phyloP scores from a whole-genome alignment of 2,329 filamentous ascomycete species.

The Emmonsiellopsis sp. region DNA sequence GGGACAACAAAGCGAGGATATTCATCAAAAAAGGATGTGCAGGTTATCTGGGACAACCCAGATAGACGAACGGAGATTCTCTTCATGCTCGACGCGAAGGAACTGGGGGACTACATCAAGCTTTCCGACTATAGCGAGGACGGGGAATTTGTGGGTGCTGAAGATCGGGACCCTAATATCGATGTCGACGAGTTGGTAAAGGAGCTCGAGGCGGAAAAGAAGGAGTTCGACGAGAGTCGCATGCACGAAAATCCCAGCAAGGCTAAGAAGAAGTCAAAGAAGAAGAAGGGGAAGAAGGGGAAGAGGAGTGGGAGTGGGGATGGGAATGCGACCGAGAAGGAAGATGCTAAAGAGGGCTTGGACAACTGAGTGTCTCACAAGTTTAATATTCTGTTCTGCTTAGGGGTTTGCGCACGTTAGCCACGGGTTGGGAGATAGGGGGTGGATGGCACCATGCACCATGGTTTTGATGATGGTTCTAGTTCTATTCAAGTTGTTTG shows the following conservation, averaged over 20 bases:
- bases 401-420: too few relatives aligned
- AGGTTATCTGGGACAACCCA: not conserved
- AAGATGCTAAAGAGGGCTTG: not conserved
- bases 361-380: too few relatives aligned
- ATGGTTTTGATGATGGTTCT: too few relatives aligned
- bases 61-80: constrained; percentile 5
- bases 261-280: constrained; percentile 1
- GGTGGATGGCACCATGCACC: too few relatives aligned
- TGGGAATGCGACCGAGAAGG: not conserved
- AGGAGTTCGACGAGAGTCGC: not conserved
- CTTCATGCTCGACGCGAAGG: constrained; percentile 11
- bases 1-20: constrained; percentile 11
- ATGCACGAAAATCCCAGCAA: not conserved
- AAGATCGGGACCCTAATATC: not conserved
- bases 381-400: too few relatives aligned
- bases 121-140: constrained; percentile 8
- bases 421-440: too few relatives aligned
- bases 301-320: not conserved
- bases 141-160: not conserved
- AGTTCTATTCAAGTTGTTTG: too few relatives aligned
- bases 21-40: constrained; percentile 5
- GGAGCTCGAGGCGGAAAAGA: constrained; percentile 1
- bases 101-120: constrained; percentile 1
- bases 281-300: not conserved
- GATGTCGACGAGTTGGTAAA: not conserved